Evolutionary conservation across 2,329 filamentous ascomycete genomes (phyloP), one percentile per base, ranked within the genome.

Genomic region (Basipetospora sp.): DNA sequence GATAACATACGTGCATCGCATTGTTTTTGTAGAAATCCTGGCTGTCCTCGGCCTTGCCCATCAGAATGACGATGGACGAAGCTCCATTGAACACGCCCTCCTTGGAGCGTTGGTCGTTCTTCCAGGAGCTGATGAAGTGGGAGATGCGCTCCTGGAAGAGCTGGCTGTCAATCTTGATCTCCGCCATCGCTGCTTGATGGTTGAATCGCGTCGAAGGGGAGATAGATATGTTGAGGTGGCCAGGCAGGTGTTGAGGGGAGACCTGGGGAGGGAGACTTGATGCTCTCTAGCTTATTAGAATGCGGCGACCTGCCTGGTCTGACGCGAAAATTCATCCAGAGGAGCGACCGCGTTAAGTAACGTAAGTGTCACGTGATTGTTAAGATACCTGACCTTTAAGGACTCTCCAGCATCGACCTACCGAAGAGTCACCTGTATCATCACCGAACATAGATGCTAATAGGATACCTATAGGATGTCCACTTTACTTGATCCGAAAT

Each of bases 151-250:
- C 87, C 61, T 94, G 87, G 67, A 98, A 98, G 57, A 77, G 69
- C 60, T 80, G 79, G 65, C 80, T 83, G 67, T 96, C 87, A 67
- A 98, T 94, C 64, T 83, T 84, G 64, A 98, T 93, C 62, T 92
- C 83, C 54, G 68, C 70, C 74, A 76, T 76, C 34, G 27, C n/a
- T 40, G 29, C n/a, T 34, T 16, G 33, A 31, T 35, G n/a, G 25
- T 22, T 25, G 6, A 6, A 11, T 25, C 6, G 6, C 11, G 22
- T 25, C 22, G 22, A 25, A 25, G 22, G 22, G 31, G 9, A 31
- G 31, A 31, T 15, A 16, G 34, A 33, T 33, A 28, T 26, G 34
- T 26, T 34, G 16, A 26, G 20, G 14, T 8, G 19, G 22, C 22
- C 22, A 25, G 22, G 22, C 22, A 25, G 22, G 11, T 25, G 22